These are phyloP conservation scores for Geotrichum citri-aurantii DNA, from an alignment of 1,139 yeast genomes.

Conservation along the genomic window DNA sequence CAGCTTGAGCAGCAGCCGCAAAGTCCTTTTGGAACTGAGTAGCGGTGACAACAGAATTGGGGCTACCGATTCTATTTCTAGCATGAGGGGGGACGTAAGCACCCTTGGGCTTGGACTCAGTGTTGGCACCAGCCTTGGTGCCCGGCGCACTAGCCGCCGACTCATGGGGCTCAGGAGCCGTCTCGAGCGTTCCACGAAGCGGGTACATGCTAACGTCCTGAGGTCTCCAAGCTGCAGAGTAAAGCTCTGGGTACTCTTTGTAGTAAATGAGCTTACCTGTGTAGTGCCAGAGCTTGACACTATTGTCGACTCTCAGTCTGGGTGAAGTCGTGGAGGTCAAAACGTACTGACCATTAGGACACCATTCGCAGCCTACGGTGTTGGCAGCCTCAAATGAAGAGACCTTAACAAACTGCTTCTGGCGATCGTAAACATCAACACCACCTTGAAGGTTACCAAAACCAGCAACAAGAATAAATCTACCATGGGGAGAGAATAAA, in stretches of 20 bases:
- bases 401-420: conserved; percentile 73
- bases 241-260: conserved; percentile 76
- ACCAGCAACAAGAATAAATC: conserved; percentile 88
- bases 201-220: conserved; percentile 56
- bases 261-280: conserved; percentile 73
- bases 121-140: conserved; percentile 8
- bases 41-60: conserved; percentile 33
- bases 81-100: conserved; percentile 98
- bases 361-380: conserved; percentile 94
- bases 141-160: conserved; percentile 43
- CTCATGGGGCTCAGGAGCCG: conserved; percentile 62
- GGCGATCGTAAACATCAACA: conserved; percentile 92
- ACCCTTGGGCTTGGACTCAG: conserved; percentile 56
- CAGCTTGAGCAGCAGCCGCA: conserved; percentile 24
- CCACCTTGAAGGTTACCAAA: conserved; percentile 97
- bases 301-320: conserved; percentile 92
- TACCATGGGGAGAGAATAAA: conserved; percentile 88
- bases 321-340: conserved; percentile 97
- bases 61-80: conserved; percentile 39
- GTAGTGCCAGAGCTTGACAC: conserved; percentile 90
- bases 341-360: conserved; percentile 94
- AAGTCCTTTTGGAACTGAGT: conserved; percentile 32
- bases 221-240: conserved; percentile 85
- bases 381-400: conserved; percentile 85
- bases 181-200: conserved; percentile 44